Percentiles rank a stretch among this genome's conserved stretches.
Evolutionary conservation across 2,329 filamentous ascomycete genomes (phyloP).

Genomic region (Escovopsis weberi): DNA sequence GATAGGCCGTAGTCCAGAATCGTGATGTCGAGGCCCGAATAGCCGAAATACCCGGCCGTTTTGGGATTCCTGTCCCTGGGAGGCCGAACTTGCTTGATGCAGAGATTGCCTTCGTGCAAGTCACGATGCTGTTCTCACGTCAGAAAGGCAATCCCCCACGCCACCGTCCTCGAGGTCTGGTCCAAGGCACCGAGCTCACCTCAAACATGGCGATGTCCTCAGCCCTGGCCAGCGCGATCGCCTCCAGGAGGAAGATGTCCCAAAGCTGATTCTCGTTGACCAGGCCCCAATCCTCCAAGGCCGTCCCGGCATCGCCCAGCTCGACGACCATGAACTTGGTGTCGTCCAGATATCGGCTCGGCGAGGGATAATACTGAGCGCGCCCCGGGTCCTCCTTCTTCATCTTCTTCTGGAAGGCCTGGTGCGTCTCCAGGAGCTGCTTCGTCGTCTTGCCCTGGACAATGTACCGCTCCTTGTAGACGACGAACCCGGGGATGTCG

Average conservation of each 20-base stretch:
- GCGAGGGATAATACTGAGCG: conserved; percentile 47
- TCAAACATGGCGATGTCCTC: conserved; percentile 46
- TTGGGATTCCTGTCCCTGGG: conserved; percentile 17
- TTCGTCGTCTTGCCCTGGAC: conserved; percentile 40
- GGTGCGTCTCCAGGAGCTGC: conserved; percentile 44
- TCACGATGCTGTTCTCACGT: conserved; percentile 38
- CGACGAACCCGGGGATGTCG: conserved; percentile 49
- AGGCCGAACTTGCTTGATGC: conserved; percentile 31
- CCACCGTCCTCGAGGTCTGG: too few relatives aligned
- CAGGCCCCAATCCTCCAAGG: conserved; percentile 44
- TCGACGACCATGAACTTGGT: conserved; percentile 48
- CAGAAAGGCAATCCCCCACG: too few relatives aligned
- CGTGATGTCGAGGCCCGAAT: conserved; percentile 47
- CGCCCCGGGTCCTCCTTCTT: conserved; percentile 41
- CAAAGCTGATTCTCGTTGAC: conserved; percentile 37
- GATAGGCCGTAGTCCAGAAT: conserved; percentile 53
- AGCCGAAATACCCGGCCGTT: conserved; percentile 32
- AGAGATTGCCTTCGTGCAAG: conserved; percentile 51
- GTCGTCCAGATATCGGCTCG: conserved; percentile 41
- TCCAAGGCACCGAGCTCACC: conserved; percentile 21
- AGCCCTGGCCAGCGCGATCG: conserved; percentile 44
- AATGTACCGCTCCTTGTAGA: conserved; percentile 50
- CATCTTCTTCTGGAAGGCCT: conserved; percentile 37
- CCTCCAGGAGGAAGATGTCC: conserved; percentile 48
- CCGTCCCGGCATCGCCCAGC: conserved; percentile 45